These are phyloP conservation scores for Pythium volutum DNA, from an alignment of 352 stramenopile species.

Conservation along the genomic window DNA sequence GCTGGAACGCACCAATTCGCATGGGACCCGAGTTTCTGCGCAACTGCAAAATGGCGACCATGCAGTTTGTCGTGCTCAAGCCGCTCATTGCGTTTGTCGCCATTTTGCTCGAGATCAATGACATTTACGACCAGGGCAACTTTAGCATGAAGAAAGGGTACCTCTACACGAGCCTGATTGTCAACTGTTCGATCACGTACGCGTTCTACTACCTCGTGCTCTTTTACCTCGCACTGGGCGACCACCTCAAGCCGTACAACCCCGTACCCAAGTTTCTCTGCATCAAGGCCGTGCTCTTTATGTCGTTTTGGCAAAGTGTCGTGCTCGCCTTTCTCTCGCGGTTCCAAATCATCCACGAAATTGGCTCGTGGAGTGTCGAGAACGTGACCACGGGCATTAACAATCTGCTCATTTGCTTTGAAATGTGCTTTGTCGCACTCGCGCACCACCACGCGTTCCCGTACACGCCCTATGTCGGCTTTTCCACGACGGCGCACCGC, in stretches of 20 bases:
- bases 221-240: slow-evolving; percentile 94
- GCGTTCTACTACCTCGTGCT: slow-evolving; percentile 97
- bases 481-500: slow-evolving; percentile 41
- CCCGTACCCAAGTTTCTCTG: slow-evolving; percentile 98
- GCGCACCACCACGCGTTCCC: slow-evolving; percentile 97
- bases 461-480: slow-evolving; percentile 76
- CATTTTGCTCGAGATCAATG: slow-evolving; percentile 84
- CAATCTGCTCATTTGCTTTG: slow-evolving; percentile 98
- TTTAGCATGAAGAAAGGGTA: slow-evolving; percentile 83
- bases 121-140: slow-evolving; percentile 79
- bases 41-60: slow-evolving; percentile 93
- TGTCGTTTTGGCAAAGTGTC: slow-evolving; percentile 98
- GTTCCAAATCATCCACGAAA: slow-evolving; percentile 87
- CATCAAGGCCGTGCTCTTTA: slow-evolving; percentile 98
- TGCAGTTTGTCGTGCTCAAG: slow-evolving; percentile 97
- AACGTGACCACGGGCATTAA: slow-evolving; percentile 96
- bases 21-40: slow-evolving; percentile 88
- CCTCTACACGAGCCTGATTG: slow-evolving; percentile 91
- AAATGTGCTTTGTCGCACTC: slow-evolving; percentile 97
- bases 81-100: slow-evolving; percentile 87
- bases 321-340: slow-evolving; percentile 88
- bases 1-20: slow-evolving; percentile 55
- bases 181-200: slow-evolving; percentile 96
- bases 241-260: slow-evolving; percentile 91
- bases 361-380: slow-evolving; percentile 92